phyloP scores from a whole-genome alignment of 1,139 yeast species.

The Fermentozyma sake region DNA sequence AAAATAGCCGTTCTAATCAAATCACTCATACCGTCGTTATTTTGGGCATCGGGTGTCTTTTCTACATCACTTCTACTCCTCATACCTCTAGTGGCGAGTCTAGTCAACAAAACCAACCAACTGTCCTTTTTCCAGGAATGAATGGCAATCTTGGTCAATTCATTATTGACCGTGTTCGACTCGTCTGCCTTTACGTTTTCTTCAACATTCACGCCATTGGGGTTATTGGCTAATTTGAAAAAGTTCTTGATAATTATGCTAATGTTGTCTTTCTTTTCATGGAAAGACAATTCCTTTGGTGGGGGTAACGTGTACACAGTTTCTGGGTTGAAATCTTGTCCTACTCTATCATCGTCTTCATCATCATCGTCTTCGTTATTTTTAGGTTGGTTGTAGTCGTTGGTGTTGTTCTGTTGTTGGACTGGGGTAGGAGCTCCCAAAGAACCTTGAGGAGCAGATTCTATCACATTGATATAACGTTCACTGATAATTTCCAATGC shows the following conservation, averaged over 20 bases:
- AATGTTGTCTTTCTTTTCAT: slow-evolving; percentile 52
- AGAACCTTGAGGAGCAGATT: slow-evolving; percentile 3
- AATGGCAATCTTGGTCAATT: slow-evolving; percentile 52
- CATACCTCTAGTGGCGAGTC: slow-evolving; percentile 81
- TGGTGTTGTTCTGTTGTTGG: slow-evolving; percentile 4
- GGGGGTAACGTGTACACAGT: slow-evolving; percentile 55
- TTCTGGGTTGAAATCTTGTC: slow-evolving; percentile 33
- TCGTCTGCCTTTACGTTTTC: slow-evolving; percentile 14
- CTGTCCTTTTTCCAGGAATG: slow-evolving; percentile 65
- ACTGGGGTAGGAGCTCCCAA: slow-evolving; percentile 1
- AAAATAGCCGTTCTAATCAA: slow-evolving; percentile 67
- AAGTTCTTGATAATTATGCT: slow-evolving; percentile 51
- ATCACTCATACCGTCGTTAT: slow-evolving; percentile 45
- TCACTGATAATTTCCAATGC: slow-evolving; percentile 66
- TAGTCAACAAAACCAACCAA: slow-evolving; percentile 71
- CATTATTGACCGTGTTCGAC: slow-evolving; percentile 18
- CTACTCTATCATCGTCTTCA: slow-evolving; percentile 34
- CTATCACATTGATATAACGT: slow-evolving; percentile 42
- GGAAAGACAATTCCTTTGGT: slow-evolving; percentile 45
- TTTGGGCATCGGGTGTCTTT: slow-evolving; percentile 11
- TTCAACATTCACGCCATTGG: slow-evolving; percentile 9
- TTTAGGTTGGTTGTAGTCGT: slow-evolving; percentile 5
- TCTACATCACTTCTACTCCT: slow-evolving; percentile 22
- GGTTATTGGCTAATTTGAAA: slow-evolving; percentile 37
- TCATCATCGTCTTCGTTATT: slow-evolving; percentile 22